Base-by-base conservation (phyloP, 192 early-diverging fungal genomes). In the Coemansia asiatica region DNA sequence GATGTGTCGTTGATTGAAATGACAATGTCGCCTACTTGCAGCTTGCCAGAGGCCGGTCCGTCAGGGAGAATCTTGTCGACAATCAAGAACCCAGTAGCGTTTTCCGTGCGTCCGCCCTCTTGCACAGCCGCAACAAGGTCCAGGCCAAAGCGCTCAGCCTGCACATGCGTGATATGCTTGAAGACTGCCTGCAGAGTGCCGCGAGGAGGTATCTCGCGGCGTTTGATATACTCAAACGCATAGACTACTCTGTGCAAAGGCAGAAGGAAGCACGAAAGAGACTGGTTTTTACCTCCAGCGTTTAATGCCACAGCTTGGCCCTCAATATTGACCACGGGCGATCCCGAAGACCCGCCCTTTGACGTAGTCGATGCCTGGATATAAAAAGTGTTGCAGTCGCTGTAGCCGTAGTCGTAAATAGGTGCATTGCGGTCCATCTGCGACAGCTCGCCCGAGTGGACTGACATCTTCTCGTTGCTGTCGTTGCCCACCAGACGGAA, bases 331-430 rank as follows among this genome's bases (percentile, higher is more conserved):
- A 93, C 73, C 2, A 93, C 89, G 9, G 91, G 90, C 66, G 86
- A 87, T 16, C 91, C 91, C 1, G 87, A 89, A 16, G 88, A 88
- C 2, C 91, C 90, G 40, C 87, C 87, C 22, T 57, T 46, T 8
- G 67, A 69, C 51, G 86, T 87, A 1, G 88, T 88, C 16, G 88
- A 85, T 10, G 91, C 88, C 10, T 89, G 87, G 13, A 86, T 88
- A 72, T 90, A 91, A 68, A 93, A 93, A 0, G 88, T 91, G 64
- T 91, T 93, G 66, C 89, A 87, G 61, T 92, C 91, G 47, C 84
- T 87, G 49, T 68, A 72, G 16, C 35, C 29, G 18, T 46, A 57
- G 51, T 82, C 84, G 47, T 89, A 89, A 25, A 87, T 82, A 1
- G 88, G 87, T 0, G 86, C 85, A 56, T 85, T 88, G 36, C 91